Evolutionary conservation across 1,284 basidiomycete genomes (phyloP), one percentile per base, ranked within the genome.

Genomic region (Heterobasidion irregulare): DNA sequence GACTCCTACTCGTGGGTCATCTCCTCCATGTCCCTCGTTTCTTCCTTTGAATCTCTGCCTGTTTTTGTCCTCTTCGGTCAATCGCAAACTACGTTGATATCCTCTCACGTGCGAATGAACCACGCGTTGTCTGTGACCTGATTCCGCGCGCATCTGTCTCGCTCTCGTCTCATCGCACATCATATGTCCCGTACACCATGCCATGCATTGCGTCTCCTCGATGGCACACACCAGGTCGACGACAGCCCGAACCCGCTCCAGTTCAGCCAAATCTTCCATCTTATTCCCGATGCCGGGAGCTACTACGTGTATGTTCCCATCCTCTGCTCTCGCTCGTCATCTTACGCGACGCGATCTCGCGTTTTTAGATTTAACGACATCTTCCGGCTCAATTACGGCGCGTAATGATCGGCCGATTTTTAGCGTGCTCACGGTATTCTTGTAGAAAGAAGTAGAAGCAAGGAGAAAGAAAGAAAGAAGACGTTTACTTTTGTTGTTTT

Each of bases 231-330:
- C 26, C 62, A 92, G 92, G 82, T 96, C 60, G 94, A 95, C 60
- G 90, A 88, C 64, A 79, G 77, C 61, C 56, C 71, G 56, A 89
- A 92, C 65, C 82, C 91, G n/a, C 75, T 98, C 57, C 84, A 84
- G 65, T 98, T 92, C 78, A 89, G 85, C 61, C 94, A 97, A 72
- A 75, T 86, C 57, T 99, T 98, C 83, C 93, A 95, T 62, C 83
- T 98, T 52, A 79, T 91, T 57, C 88, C 84, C 35, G 93, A 97
- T 19, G 82, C 75, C 15, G 70, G 65, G 33, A 83, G 82, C 62
- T 98, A 92, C 79, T 98, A 87, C 69, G 90, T 98, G 86, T 94
- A 75, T 57, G 86, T 72, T 1, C 18, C 47, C 54, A 56, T 59
- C 52, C 50, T 52, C 50, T 34, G 50, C 55, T 19, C 32, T 50